Base-by-base conservation (phyloP, 164 flowering plant genomes). In the Tetrastigma voinierianum region DNA sequence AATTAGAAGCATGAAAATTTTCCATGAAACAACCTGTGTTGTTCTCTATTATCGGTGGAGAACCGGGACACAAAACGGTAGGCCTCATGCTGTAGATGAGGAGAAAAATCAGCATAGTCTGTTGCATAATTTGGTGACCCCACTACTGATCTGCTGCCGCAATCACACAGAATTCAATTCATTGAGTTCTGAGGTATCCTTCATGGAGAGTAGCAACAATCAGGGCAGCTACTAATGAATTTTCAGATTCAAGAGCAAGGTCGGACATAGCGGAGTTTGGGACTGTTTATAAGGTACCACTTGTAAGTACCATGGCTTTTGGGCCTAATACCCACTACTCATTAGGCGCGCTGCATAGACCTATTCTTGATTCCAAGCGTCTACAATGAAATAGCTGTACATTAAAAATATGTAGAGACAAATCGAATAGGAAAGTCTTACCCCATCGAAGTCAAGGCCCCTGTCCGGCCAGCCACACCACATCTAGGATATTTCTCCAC, bases 201-300 rank as follows among this genome's bases (percentile, higher is more conserved):
- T 74, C 64, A 49, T 79, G 9, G 57, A 63, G 40, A n/a, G 59
- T 80, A 16, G 57, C 18, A 4, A 68, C 59, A 4, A 59, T 80
- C 48, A 48, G 18, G 21, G 49, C 57, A 2, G 74, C 76, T 25
- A 77, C 80, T 16, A 40, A 72, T 16, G 17, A 67, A 32, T 78
- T 78, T 43, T 75, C 79, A 2, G 70, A 66, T n/a, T 21, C n/a
- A 14, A 17, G 70, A 76, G 40, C 72, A 72, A n/a, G 71, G 66
- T 78, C 46, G 82, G 82, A 59, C 67, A 73, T 52, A 79, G 82
- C 46, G 82, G 79, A n/a, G 20, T 75, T 72, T 32, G 82, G 82
- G 0, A 8, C 60, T 8, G 40, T 25, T 25, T 25, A 25, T 25
- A 25, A 25, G 40, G 40, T 25, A 25, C 4, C 40, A 25, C 40